phyloP scores from a whole-genome alignment of 2,329 filamentous ascomycete genomes.

The Trichoderma aggressivum region DNA sequence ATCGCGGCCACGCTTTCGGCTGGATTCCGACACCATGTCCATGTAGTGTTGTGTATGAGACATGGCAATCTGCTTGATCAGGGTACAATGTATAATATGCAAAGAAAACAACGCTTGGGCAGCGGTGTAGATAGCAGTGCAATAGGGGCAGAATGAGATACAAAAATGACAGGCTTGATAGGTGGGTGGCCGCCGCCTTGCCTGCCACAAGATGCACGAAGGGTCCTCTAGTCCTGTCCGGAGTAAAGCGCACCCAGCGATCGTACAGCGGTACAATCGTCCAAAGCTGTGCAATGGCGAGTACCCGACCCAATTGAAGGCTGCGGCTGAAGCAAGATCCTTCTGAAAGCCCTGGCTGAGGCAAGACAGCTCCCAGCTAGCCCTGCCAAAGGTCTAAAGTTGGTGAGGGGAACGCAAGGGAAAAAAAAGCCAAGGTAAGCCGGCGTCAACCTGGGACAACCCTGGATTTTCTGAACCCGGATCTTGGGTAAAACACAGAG shows the following conservation, averaged over 20 bases:
- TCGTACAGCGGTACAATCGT: not conserved
- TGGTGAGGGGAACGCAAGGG: conserved; percentile 11
- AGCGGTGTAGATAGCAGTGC: not conserved
- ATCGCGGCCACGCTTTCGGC: conserved; percentile 46
- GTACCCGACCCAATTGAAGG: not conserved
- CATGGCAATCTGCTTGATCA: conserved; percentile 29
- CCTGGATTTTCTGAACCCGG: not conserved
- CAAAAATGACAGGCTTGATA: not conserved
- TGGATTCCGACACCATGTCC: conserved; percentile 33
- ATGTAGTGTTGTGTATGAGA: conserved; percentile 35
- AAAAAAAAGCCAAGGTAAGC: not conserved
- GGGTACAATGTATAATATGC: conserved; percentile 3
- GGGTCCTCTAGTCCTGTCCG: not conserved
- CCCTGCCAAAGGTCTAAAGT: not conserved
- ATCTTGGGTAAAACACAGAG: not conserved
- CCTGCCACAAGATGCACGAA: not conserved
- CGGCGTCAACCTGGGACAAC: not conserved
- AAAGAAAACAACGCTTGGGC: not conserved
- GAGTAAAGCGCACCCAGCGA: not conserved
- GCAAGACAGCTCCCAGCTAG: conserved; percentile 9
- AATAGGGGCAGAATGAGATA: not conserved
- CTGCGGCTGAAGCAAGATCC: not conserved
- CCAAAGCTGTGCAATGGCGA: not conserved
- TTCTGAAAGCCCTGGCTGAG: conserved; percentile 8
- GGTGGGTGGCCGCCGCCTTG: conserved; percentile 3